Evolutionary conservation across 305 asterid genomes (phyloP), one percentile per base, ranked within the genome.

Genomic region (Solanum aculeatissimum): DNA sequence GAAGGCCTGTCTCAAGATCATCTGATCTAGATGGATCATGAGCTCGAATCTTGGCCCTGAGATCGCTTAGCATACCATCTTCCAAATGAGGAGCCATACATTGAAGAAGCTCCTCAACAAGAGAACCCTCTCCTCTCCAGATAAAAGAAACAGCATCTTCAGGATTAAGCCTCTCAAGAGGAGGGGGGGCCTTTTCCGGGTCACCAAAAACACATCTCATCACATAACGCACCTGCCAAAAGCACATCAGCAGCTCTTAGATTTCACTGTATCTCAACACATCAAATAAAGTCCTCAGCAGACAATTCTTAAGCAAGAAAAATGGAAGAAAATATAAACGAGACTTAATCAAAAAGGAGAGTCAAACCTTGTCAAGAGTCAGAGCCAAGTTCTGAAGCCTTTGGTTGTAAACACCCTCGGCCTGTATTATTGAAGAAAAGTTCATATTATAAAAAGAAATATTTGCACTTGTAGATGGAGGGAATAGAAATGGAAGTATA

Each of bases 331-430:
- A 45, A 75, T 55, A 40, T n/a, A 32, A 79, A 43, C 54, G 25
- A 57, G 45, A 82, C 57, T 66, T 62, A 32, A 77, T 69, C n/a
- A 65, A 40, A 72, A 80, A 75, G 84, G 68, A 79, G 82, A 77
- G 63, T 21, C 27, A 69, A 85, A 97, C 99, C 99, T 97, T 97
- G 90, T 95, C 98, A 25, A 97, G 95, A 16, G 99, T 97, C 82
- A 97, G 95, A 85, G 99, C 98, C 93, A 97, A 89, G 92, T 97
- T 94, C 89, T 97, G 99, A 88, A 97, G 98, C 93, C 99, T 93
- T 86, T 93, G 98, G 85, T 93, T 93, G 92, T 91, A 97, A 74
- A 97, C 99, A 86, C 99, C 99, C 90, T 97, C 98, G 12, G 99
- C 99, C 99, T 97, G 87, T 40, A 89, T 82, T 86, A 87, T 80